These are phyloP conservation scores for Solanum clarkiae DNA, from an alignment of 257 asterid species.

Conservation along the genomic window DNA sequence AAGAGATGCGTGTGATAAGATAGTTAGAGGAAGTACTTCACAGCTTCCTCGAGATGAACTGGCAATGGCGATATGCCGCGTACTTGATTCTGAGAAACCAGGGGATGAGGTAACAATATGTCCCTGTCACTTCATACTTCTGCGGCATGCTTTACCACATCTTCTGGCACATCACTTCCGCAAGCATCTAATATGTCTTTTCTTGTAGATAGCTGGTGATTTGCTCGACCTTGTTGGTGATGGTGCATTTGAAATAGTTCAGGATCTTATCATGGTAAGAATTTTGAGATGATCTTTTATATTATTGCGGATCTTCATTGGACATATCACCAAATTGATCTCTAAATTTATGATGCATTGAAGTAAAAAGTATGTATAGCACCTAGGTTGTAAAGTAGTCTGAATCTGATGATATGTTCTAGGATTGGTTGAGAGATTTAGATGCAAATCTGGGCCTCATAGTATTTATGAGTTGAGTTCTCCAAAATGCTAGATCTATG, in stretches of 20 bases:
- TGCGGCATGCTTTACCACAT: not conserved
- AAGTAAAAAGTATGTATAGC: not conserved
- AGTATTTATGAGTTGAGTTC: not conserved
- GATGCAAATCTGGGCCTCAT: not conserved
- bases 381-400: not conserved
- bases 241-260: conserved; percentile 85
- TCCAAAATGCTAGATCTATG: not conserved
- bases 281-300: not conserved
- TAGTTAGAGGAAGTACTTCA: conserved; percentile 57
- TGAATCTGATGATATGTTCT: not conserved
- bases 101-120: conserved; percentile 77
- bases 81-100: conserved; percentile 90
- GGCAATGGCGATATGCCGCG: conserved; percentile 90
- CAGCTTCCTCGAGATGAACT: conserved; percentile 90
- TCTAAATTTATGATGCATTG: not conserved
- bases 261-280: conserved; percentile 73
- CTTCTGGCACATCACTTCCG: conserved; percentile 1
- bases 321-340: not conserved
- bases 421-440: not conserved
- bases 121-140: conserved; percentile 1
- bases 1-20: conserved; percentile 68
- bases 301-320: not conserved
- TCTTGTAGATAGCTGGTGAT: conserved; percentile 76
- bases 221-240: conserved; percentile 96
- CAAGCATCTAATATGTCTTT: conserved; percentile 5